Percentiles rank a stretch among this genome's conserved stretches.
phyloP scores from a whole-genome alignment of 1,139 yeast species.

The Pichia sp. region DNA sequence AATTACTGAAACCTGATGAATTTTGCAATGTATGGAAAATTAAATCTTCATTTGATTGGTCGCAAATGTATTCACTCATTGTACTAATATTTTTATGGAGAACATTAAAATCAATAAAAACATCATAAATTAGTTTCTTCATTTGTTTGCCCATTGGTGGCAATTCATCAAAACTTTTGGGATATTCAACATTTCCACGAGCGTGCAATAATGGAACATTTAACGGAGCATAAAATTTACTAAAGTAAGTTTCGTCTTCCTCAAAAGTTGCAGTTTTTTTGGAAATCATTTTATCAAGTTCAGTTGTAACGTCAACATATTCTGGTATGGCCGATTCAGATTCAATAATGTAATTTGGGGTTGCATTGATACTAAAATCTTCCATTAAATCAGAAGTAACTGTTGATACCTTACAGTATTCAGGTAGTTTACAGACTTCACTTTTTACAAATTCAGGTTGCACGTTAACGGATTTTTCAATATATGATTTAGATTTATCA shows the following conservation, averaged over 20 bases:
- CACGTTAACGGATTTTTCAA: not conserved
- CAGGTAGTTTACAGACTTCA: not conserved
- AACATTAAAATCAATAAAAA: constrained; percentile 36
- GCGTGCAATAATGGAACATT: constrained; percentile 34
- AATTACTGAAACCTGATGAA: constrained; percentile 27
- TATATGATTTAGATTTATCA: not conserved
- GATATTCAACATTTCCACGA: constrained; percentile 29
- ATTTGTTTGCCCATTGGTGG: constrained; percentile 29
- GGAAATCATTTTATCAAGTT: constrained; percentile 1
- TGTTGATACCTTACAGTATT: not conserved
- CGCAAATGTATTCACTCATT: constrained; percentile 30
- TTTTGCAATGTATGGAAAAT: constrained; percentile 24
- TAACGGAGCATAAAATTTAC: constrained; percentile 33
- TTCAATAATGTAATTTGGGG: not conserved
- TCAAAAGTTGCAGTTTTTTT: constrained; percentile 27
- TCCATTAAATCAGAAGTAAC: not conserved
- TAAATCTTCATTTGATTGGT: constrained; percentile 28
- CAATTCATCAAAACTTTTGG: constrained; percentile 23
- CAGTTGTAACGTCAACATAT: constrained; percentile 1
- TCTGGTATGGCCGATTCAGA: constrained; percentile 1
- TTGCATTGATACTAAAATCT: not conserved
- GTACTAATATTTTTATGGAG: constrained; percentile 30
- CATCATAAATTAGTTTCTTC: constrained; percentile 34
- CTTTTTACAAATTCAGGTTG: not conserved
- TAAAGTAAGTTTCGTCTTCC: constrained; percentile 33